Conservation (phyloP, 78 protist genomes). For the Dictyostelium purpureum region DNA sequence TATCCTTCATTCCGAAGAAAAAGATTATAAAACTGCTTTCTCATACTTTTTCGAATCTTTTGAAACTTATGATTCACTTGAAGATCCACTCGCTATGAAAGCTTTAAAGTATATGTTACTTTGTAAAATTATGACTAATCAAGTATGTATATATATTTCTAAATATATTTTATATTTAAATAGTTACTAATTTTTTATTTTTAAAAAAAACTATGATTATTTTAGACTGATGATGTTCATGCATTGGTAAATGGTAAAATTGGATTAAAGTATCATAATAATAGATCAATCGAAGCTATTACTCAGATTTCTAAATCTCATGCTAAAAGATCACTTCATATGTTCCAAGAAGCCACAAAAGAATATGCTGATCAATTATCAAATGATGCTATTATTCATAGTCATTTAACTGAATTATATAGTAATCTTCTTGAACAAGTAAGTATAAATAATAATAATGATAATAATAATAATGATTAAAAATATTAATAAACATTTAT, state of each 20-base stretch:
- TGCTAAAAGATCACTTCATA: conserved; percentile 82
- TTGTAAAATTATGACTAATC: conserved; percentile 93
- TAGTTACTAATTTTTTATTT: neutral
- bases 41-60: conserved; percentile 98
- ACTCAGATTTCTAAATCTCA: conserved; percentile 89
- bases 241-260: conserved; percentile 90
- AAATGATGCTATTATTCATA: conserved; percentile 74
- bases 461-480: too few species aligned
- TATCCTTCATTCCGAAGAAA: conserved; percentile 96
- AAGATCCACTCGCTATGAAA: conserved; percentile 72
- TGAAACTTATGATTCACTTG: conserved; percentile 90
- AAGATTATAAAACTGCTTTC: conserved; percentile 97
- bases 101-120: conserved; percentile 97
- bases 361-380: conserved; percentile 54
- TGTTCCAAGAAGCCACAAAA: conserved; percentile 77
- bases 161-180: neutral
- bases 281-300: conserved; percentile 91
- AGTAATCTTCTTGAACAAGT: conserved; percentile 91
- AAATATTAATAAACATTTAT: too few species aligned
- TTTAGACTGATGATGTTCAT: conserved; percentile 89
- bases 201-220: too few species aligned
- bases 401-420: conserved; percentile 88
- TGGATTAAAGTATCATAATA: conserved; percentile 87
- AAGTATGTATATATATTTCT: neutral
- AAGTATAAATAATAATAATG: neutral